Percentiles rank a stretch among this genome's conserved stretches.
Conservation (phyloP, 345 rosid species). For the Brassica rapa region DNA sequence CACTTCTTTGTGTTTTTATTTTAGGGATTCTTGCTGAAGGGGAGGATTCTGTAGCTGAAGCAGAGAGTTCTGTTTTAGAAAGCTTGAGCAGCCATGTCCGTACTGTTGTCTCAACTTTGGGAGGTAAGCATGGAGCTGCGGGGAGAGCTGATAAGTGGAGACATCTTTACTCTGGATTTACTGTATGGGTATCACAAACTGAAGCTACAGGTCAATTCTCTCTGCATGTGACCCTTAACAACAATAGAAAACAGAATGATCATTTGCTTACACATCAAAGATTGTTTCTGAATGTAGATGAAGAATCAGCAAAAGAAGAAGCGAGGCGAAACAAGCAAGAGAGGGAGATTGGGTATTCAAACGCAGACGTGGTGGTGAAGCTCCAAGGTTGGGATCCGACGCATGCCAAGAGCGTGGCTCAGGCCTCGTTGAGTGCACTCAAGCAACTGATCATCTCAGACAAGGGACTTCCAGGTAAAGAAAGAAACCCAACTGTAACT, state of each 20-base stretch:
- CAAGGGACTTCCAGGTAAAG: constrained; percentile 81
- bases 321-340: constrained; percentile 56
- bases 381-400: constrained; percentile 80
- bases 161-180: constrained; percentile 84
- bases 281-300: constrained; percentile 48
- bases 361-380: constrained; percentile 88
- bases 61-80: constrained; percentile 66
- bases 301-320: constrained; percentile 78
- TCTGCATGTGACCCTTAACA: background rate
- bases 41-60: constrained; percentile 59
- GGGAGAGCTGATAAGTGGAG: constrained; percentile 63
- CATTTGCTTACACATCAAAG: constrained; percentile 2
- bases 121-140: constrained; percentile 79
- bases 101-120: constrained; percentile 83
- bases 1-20: constrained; percentile 11
- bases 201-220: constrained; percentile 62
- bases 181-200: constrained; percentile 81
- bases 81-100: constrained; percentile 94
- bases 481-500: too few relatives aligned
- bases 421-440: constrained; percentile 85
- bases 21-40: constrained; percentile 82
- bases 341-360: constrained; percentile 61
- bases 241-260: background rate
- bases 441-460: constrained; percentile 73
- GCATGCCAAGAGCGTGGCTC: constrained; percentile 77